Base-by-base conservation (phyloP, 805 yeast genomes). In the Schwanniomyces sp. region DNA sequence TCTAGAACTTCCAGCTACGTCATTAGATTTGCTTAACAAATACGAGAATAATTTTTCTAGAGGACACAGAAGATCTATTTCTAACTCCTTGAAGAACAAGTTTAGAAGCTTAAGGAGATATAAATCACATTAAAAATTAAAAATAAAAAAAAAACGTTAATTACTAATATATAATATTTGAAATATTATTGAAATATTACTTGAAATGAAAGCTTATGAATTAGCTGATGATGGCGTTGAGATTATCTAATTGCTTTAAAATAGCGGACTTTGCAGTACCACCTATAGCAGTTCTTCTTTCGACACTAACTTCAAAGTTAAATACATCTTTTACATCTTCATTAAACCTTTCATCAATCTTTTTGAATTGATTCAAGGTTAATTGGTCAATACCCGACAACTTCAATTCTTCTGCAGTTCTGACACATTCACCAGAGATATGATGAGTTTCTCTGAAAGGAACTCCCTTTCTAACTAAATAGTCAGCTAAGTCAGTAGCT, bases 401-500 rank as follows among this genome's bases (percentile, higher is more conserved):
- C 17, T 79, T 79, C 50, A 76, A 69, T 51, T 81, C 91, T 74
- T 94, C 99, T 5, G 98, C 97, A 40, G 72, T 68, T 52, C 96
- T 84, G 40, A 94, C 99, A 73, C 97, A 94, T 69, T 91, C 96
- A 48, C 99, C 99, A 6, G 97, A 90, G 52, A 94, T 94, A 69
- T 94, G 98, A 73, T 94, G 99, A 1, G 99, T 94, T 72, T 94
- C 98, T 76, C 99, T 89, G 75, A 94, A 94, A 48, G 99, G 99
- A 55, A 94, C 99, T 51, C 99, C 99, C 69, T 86, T 91, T 74
- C 97, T 86, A 44, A 94, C 99, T 55, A 94, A 78, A 68, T 94
- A 94, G 68, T 94, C 99, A 36, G 99, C 99, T 58, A 94, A 79
- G 67, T 94, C 99, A 28, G 99, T 94, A 17, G 99, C 99, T 59